Conservation (phyloP, 2,329 filamentous ascomycete genomes). For the Cladophialophora bantiana region DNA sequence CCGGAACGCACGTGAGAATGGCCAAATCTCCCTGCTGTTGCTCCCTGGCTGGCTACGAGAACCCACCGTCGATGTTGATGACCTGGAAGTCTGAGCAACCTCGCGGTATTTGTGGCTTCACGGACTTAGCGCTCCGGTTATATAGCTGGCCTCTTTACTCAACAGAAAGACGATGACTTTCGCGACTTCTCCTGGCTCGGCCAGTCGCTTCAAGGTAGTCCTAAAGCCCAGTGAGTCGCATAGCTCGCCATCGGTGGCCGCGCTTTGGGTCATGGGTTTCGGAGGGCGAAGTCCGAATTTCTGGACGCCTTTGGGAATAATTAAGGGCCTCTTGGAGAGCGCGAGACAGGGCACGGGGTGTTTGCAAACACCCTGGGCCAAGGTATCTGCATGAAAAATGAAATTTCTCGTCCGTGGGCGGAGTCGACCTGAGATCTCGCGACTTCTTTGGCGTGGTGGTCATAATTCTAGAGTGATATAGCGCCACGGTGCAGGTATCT, state of each 20-base stretch:
- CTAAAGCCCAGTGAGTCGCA: not conserved
- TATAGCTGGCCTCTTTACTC: slow-evolving; percentile 14
- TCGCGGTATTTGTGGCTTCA: not conserved
- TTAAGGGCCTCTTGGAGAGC: not conserved
- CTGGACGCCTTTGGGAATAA: not conserved
- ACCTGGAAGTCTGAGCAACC: not conserved
- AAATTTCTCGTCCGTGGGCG: not conserved
- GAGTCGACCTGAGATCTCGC: not conserved
- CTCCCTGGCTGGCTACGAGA: not conserved
- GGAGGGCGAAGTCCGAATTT: not conserved
- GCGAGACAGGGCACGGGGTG: not conserved
- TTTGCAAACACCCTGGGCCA: not conserved
- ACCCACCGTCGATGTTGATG: slow-evolving; percentile 9
- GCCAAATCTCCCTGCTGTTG: not conserved
- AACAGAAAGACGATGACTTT: slow-evolving; percentile 18
- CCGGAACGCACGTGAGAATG: not conserved
- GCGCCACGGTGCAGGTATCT: not conserved
- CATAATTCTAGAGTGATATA: not conserved
- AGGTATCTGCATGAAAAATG: not conserved
- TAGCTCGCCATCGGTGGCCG: not conserved
- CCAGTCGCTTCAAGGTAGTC: slow-evolving; percentile 4
- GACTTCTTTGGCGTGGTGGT: not conserved
- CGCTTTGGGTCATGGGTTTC: not conserved
- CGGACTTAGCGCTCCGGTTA: slow-evolving; percentile 10
- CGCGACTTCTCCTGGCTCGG: slow-evolving; percentile 14